Conservation (phyloP, 371 early-diverging fungal species). For the Saksenaea oblongispora region DNA sequence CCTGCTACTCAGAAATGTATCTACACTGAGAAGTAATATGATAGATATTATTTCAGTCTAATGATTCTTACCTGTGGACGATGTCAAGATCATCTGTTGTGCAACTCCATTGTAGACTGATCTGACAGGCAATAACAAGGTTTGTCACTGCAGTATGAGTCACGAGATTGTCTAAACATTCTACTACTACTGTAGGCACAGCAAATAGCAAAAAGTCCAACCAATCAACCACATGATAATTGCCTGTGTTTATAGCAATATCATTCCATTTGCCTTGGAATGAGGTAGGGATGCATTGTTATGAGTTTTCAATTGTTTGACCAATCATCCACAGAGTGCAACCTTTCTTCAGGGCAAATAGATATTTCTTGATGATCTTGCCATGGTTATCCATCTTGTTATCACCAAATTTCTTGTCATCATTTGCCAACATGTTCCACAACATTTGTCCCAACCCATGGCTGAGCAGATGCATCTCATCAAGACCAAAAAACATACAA, state of each 20-base stretch:
- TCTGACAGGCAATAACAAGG: not conserved
- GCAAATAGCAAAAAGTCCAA: not conserved
- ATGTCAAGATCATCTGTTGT: not conserved
- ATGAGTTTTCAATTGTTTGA: not conserved
- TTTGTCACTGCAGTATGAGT: not conserved
- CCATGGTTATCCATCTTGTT: not conserved
- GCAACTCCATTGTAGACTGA: not conserved
- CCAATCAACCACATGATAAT: not conserved
- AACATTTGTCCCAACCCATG: slow-evolving; percentile 1
- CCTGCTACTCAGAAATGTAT: not conserved
- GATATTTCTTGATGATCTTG: not conserved
- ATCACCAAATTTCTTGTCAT: not conserved
- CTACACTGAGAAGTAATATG: not conserved
- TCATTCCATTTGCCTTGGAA: not conserved
- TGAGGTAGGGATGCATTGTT: not conserved
- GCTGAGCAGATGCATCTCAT: too few relatives aligned
- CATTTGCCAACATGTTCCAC: not conserved
- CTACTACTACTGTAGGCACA: not conserved
- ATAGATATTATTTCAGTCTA: not conserved
- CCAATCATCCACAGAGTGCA: not conserved
- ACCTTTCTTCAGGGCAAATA: not conserved
- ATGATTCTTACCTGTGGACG: not conserved
- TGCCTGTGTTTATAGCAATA: not conserved
- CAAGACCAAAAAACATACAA: not conserved
- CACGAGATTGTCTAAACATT: not conserved